Percentiles rank a stretch among this genome's conserved stretches.
Evolutionary conservation across 1,284 basidiomycete species (phyloP).

Genomic region (Schizophyllum amplum): DNA sequence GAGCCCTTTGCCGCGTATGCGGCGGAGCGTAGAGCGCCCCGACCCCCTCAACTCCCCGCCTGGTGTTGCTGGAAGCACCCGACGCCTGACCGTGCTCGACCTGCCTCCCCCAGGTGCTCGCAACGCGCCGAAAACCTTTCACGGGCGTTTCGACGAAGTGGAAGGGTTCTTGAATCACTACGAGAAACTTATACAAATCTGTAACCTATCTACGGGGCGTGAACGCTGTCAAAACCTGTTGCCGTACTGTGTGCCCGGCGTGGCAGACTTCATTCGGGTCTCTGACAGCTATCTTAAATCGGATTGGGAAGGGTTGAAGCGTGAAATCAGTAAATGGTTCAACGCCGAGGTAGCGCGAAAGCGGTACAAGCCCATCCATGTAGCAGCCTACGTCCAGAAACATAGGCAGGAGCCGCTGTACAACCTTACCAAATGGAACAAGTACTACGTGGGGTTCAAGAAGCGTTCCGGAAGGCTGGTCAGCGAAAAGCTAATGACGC

Average conservation of each 20-base stretch:
- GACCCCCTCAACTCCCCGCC: too few relatives aligned
- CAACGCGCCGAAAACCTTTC: constrained; percentile 4
- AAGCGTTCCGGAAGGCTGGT: constrained; percentile 4
- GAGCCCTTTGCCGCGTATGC: too few relatives aligned
- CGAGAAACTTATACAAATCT: not conserved
- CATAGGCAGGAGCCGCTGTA: not conserved
- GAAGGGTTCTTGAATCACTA: constrained; percentile 1
- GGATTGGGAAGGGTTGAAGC: not conserved
- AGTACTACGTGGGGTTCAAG: constrained; percentile 2
- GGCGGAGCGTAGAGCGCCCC: too few relatives aligned
- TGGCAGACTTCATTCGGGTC: constrained; percentile 2
- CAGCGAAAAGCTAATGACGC: not conserved
- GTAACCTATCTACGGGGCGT: not conserved
- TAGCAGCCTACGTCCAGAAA: not conserved
- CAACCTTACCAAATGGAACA: constrained; percentile 4
- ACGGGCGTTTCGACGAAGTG: too few relatives aligned
- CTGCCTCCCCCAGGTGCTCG: not conserved
- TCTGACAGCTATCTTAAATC: not conserved
- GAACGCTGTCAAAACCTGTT: constrained; percentile 1
- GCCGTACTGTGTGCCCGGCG: constrained; percentile 1
- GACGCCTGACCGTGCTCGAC: not conserved
- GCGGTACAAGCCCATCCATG: constrained; percentile 1
- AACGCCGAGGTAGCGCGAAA: constrained; percentile 4
- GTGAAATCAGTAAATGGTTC: constrained; percentile 2
- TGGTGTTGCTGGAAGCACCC: too few relatives aligned